phyloP scores from a whole-genome alignment of 331 rosid species.

The Spiraea crenata region DNA sequence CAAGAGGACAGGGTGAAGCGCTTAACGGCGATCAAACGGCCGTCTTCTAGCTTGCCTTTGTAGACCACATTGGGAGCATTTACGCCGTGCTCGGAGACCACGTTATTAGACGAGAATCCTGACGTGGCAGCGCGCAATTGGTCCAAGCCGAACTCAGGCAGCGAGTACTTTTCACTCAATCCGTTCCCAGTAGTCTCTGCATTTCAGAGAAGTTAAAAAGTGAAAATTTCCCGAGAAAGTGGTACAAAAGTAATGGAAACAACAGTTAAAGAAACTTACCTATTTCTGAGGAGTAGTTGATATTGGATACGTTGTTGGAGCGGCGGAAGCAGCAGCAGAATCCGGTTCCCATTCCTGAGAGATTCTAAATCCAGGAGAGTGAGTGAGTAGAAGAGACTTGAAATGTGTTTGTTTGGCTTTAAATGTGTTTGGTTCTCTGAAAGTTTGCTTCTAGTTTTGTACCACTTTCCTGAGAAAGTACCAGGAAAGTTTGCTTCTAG shows the following conservation, averaged over 20 bases:
- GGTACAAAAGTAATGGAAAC: slow-evolving; percentile 7
- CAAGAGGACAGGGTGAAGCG: slow-evolving; percentile 89
- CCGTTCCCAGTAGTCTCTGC: slow-evolving; percentile 53
- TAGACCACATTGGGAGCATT: slow-evolving; percentile 90
- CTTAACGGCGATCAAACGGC: slow-evolving; percentile 70
- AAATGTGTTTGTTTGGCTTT: too few relatives aligned
- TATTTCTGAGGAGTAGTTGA: slow-evolving; percentile 52
- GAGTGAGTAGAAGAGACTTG: too few relatives aligned
- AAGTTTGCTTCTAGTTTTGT: too few relatives aligned
- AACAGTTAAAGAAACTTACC: slow-evolving; percentile 37
- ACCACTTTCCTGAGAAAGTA: background rate
- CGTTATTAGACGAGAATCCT: slow-evolving; percentile 75
- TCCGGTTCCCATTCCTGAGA: slow-evolving; percentile 69
- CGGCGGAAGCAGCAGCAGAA: slow-evolving; percentile 84
- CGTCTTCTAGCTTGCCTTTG: slow-evolving; percentile 69
- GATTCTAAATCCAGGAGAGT: slow-evolving; percentile 13
- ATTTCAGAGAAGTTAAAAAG: background rate
- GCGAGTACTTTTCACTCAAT: slow-evolving; percentile 42
- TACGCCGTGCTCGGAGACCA: slow-evolving; percentile 89
- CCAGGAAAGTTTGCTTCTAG: too few relatives aligned
- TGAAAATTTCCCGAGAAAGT: slow-evolving; percentile 25
- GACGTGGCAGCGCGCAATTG: slow-evolving; percentile 68
- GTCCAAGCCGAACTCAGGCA: slow-evolving; percentile 68
- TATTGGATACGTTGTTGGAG: slow-evolving; percentile 63
- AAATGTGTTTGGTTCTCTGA: slow-evolving; percentile 13